Conservation (phyloP, 2,329 filamentous ascomycete species). For the Fusarium mexicanum region DNA sequence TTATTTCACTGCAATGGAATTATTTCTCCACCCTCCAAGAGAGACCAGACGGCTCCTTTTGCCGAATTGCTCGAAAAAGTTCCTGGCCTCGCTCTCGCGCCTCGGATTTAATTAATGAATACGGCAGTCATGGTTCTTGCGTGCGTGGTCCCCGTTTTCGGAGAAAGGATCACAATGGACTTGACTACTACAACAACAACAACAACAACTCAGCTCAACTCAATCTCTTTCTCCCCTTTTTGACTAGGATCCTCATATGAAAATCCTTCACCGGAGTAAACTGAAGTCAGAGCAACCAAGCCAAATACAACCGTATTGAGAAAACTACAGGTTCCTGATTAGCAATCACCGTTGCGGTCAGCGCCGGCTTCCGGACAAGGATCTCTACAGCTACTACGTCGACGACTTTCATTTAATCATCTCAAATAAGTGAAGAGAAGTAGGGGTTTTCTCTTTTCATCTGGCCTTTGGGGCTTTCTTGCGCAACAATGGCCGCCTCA, state of each 20-base stretch:
- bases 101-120: slow-evolving; percentile 10
- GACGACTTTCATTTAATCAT: slow-evolving; percentile 3
- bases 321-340: slow-evolving; percentile 13
- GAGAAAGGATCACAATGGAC: background rate
- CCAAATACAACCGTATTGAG: background rate
- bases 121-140: slow-evolving; percentile 21
- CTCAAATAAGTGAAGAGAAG: background rate
- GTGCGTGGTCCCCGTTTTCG: slow-evolving; percentile 22
- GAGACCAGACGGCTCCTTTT: slow-evolving; percentile 21
- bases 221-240: background rate
- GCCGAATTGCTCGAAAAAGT: slow-evolving; percentile 15
- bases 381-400: slow-evolving; percentile 17
- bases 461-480: background rate
- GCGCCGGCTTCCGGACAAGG: slow-evolving; percentile 31
- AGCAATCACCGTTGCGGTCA: slow-evolving; percentile 31
- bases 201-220: background rate
- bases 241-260: background rate
- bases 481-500: slow-evolving; percentile 24
- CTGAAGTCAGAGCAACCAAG: background rate
- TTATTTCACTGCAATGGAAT: slow-evolving; percentile 9
- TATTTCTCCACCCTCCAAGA: slow-evolving; percentile 32
- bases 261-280: background rate
- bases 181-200: background rate
- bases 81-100: slow-evolving; percentile 16
- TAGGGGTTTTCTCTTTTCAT: background rate